These are phyloP conservation scores for Brettanomyces sp. DNA, from an alignment of 805 yeast species.

Conservation along the genomic window DNA sequence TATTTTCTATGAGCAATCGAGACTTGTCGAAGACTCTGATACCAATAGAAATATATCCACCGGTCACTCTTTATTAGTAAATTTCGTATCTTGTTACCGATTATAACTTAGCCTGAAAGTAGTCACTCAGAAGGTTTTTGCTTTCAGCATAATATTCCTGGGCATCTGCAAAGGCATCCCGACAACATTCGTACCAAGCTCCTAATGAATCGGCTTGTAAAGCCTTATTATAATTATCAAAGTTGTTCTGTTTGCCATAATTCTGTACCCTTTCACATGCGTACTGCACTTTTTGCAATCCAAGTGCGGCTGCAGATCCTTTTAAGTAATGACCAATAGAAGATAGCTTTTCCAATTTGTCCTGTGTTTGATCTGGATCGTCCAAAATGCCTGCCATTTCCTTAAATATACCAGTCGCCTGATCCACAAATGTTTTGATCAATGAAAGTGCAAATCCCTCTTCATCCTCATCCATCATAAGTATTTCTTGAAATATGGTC, in stretches of 20 bases:
- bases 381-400: conserved; percentile 54
- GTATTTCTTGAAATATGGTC: conserved; percentile 78
- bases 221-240: conserved; percentile 18
- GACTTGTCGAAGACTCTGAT: too few species aligned
- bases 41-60: too few species aligned
- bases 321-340: conserved; percentile 85
- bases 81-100: too few species aligned
- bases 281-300: conserved; percentile 69
- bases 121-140: conserved; percentile 41
- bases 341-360: conserved; percentile 50
- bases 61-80: too few species aligned
- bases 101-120: conserved; percentile 27
- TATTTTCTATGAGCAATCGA: too few species aligned
- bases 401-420: conserved; percentile 70
- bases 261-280: conserved; percentile 93
- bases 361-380: conserved; percentile 18
- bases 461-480: conserved; percentile 94
- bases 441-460: conserved; percentile 78
- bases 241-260: conserved; percentile 48
- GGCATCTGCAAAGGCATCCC: conserved; percentile 45
- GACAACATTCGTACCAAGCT: conserved; percentile 32
- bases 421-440: conserved; percentile 80
- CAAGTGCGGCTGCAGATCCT: conserved; percentile 93
- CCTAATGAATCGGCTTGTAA: conserved; percentile 24
- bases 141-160: conserved; percentile 41